Evolutionary conservation across 2,329 filamentous ascomycete genomes (phyloP), one percentile per base, ranked within the genome.

Genomic region (Trichoderma sp.): DNA sequence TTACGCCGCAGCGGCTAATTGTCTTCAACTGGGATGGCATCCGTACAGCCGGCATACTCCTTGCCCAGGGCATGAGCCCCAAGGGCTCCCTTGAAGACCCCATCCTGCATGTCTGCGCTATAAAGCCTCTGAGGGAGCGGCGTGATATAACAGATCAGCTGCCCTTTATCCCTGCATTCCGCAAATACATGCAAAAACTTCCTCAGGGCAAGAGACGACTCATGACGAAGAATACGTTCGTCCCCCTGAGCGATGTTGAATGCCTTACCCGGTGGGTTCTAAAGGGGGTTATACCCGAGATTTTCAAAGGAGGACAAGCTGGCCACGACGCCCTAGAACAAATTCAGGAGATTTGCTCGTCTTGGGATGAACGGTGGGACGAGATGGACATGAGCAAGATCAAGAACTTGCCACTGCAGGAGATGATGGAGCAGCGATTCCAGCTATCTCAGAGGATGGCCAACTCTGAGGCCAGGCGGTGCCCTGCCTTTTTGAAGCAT

Each of bases 21-120:
- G 90, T 97, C 0, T 97, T 93, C 79, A 92, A 90, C 76, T 87
- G 91, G 84, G 90, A 97, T 60, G 93, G 93, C 34, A 86, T 94
- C 57, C 89, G 93, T 56, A 94, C 92, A 0, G 89, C 90, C 1
- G 94, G 94, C 15, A 87, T 97, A 67, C 82, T 98, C 17, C 82
- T 94, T 13, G 86, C 89, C 22, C 93, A 97, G 70, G 93, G 92
- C 8, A 83, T 89, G 22, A 89, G 85, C 71, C 86, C 85, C 64
- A 89, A 89, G 69, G 80, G 80, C 22, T 80, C 82, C 2, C 76
- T 80, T 5, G 83, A 86, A 22, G 84, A 87, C 58, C 91, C 92
- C 1, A 90, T 85, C 8, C 80, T 97, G 15, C 90, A 93, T 72
- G 87, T 97, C 2, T 85, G 95, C 53, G 93, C 95, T 74, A 88